Evolutionary conservation across 2,329 filamentous ascomycete genomes (phyloP).

Genomic region (Exophiala bonariae): DNA sequence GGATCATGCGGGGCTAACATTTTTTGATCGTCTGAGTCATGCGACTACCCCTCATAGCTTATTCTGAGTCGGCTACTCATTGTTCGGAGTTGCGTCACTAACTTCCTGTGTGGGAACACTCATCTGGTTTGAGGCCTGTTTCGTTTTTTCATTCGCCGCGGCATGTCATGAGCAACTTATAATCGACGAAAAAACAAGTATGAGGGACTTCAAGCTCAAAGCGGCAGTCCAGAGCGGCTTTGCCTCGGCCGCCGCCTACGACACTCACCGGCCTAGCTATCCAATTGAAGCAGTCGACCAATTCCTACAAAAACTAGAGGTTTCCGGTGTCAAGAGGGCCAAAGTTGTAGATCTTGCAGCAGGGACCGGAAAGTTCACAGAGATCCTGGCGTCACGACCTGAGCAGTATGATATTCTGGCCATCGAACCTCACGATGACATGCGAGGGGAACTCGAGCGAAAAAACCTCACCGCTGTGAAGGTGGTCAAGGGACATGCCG

Average conservation of each 20-base stretch:
- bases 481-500: conserved; percentile 60
- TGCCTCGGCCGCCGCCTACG: conserved; percentile 63
- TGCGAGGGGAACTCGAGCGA: conserved; percentile 60
- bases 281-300: conserved; percentile 56
- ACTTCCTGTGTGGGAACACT: too few species aligned
- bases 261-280: conserved; percentile 69
- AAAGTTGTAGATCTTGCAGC: conserved; percentile 59
- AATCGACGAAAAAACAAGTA: too few species aligned
- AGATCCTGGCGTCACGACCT: conserved; percentile 57
- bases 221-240: conserved; percentile 55
- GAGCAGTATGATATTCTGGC: conserved; percentile 63
- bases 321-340: conserved; percentile 49
- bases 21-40: too few species aligned
- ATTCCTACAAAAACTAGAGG: conserved; percentile 57
- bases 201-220: conserved; percentile 11
- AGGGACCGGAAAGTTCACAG: conserved; percentile 71
- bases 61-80: too few species aligned
- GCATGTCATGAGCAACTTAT: not conserved
- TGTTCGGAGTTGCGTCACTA: too few species aligned
- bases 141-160: not conserved
- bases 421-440: conserved; percentile 65
- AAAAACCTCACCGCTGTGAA: conserved; percentile 60
- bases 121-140: too few species aligned
- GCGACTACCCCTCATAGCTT: too few species aligned
- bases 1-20: too few species aligned